These are phyloP conservation scores for Dendryphion nanum DNA, from an alignment of 2,329 filamentous ascomycete species.

Conservation along the genomic window DNA sequence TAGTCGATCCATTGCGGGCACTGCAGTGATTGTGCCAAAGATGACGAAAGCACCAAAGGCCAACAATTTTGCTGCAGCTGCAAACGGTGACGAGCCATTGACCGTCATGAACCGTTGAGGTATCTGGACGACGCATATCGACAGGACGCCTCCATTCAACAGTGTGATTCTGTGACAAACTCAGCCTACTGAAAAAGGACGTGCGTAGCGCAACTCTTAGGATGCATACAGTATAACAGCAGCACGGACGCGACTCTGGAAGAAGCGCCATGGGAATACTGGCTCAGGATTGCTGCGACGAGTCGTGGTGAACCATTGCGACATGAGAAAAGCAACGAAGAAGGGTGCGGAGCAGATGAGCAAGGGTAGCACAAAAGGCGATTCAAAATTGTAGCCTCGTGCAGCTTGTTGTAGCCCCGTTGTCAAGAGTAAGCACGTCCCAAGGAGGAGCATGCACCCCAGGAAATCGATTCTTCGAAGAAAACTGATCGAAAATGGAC, in stretches of 20 bases:
- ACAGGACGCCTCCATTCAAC: slow-evolving; percentile 10
- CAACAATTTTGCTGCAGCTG: slow-evolving; percentile 11
- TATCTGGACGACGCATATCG: slow-evolving; percentile 12
- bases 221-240: slow-evolving; percentile 10
- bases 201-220: too few relatives aligned
- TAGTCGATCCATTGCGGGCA: slow-evolving; percentile 5
- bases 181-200: too few relatives aligned
- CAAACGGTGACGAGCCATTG: slow-evolving; percentile 9
- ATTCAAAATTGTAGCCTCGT: slow-evolving; percentile 6
- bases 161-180: slow-evolving; percentile 9
- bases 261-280: slow-evolving; percentile 18
- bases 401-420: slow-evolving; percentile 18
- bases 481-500: neutral
- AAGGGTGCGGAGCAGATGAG: slow-evolving; percentile 9
- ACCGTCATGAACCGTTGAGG: slow-evolving; percentile 16
- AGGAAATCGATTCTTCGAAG: slow-evolving; percentile 9
- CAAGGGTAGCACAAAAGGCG: slow-evolving; percentile 8
- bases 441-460: slow-evolving; percentile 14
- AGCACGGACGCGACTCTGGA: slow-evolving; percentile 2
- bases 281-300: slow-evolving; percentile 9
- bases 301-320: slow-evolving; percentile 13
- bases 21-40: slow-evolving; percentile 8
- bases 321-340: slow-evolving; percentile 12
- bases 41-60: slow-evolving; percentile 12
- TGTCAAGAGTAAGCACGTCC: slow-evolving; percentile 10